These are phyloP conservation scores for Cystobasidium pallidum DNA, from an alignment of 1,284 basidiomycete genomes.

Conservation along the genomic window DNA sequence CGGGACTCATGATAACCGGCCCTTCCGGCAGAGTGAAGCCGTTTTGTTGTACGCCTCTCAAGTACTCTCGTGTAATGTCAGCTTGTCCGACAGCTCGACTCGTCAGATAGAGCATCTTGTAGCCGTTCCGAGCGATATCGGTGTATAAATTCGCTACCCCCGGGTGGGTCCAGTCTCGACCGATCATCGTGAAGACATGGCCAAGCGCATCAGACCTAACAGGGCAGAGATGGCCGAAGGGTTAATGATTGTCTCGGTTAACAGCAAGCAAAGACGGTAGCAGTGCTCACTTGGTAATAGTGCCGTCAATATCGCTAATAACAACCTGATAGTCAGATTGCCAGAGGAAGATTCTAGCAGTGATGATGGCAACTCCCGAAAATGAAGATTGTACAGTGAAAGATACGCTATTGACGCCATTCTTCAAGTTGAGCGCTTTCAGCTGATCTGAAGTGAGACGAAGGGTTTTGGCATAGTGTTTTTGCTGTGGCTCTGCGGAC, in stretches of 20 bases:
- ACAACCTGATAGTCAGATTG: slow-evolving; percentile 86
- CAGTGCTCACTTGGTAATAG: slow-evolving; percentile 85
- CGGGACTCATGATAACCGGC: slow-evolving; percentile 98
- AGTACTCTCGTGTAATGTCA: slow-evolving; percentile 92
- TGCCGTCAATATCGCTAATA: slow-evolving; percentile 98
- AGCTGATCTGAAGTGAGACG: slow-evolving; percentile 82
- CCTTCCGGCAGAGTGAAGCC: slow-evolving; percentile 95
- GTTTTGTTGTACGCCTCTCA: slow-evolving; percentile 93
- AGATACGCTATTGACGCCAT: slow-evolving; percentile 88
- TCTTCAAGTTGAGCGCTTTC: slow-evolving; percentile 80
- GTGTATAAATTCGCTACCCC: slow-evolving; percentile 98
- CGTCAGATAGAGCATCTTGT: slow-evolving; percentile 98
- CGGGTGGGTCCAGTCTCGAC: slow-evolving; percentile 98
- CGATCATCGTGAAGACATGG: slow-evolving; percentile 97
- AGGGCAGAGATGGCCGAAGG: no score
- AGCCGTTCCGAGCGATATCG: slow-evolving; percentile 91
- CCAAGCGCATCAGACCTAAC: slow-evolving; percentile 91
- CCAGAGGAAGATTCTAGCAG: slow-evolving; percentile 95
- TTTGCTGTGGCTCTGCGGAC: slow-evolving; percentile 13
- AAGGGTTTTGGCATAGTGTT: slow-evolving; percentile 86
- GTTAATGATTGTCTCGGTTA: no score
- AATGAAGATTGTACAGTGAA: slow-evolving; percentile 86
- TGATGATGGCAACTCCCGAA: slow-evolving; percentile 69
- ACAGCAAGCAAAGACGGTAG: neutral
- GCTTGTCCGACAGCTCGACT: slow-evolving; percentile 98